Evolutionary conservation across 1,139 yeast genomes (phyloP).

Genomic region (Lodderomyces elongisporus): DNA sequence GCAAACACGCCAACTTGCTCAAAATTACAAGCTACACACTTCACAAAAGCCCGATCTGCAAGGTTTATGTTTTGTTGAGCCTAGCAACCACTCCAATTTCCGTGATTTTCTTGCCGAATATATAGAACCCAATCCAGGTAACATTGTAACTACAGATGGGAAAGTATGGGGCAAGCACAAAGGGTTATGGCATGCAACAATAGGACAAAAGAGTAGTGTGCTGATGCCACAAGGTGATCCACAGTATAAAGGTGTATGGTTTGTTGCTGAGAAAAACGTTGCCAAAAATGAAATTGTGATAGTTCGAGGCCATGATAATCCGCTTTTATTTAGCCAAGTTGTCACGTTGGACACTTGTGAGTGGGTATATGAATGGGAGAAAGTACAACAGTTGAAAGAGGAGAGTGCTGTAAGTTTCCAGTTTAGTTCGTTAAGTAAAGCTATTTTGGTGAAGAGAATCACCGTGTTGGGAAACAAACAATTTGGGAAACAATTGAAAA

Average conservation of each 20-base stretch:
- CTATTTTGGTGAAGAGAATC: slow-evolving; percentile 25
- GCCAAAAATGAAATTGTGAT: slow-evolving; percentile 70
- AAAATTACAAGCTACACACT: slow-evolving; percentile 38
- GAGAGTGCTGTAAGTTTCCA: slow-evolving; percentile 42
- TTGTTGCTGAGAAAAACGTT: slow-evolving; percentile 64
- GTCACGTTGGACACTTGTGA: slow-evolving; percentile 45
- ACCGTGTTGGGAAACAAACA: slow-evolving; percentile 4
- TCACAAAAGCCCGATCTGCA: slow-evolving; percentile 87
- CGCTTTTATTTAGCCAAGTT: slow-evolving; percentile 45
- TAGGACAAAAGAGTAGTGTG: slow-evolving; percentile 79
- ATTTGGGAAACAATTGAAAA: slow-evolving; percentile 23
- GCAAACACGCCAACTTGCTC: slow-evolving; percentile 65
- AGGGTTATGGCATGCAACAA: slow-evolving; percentile 92
- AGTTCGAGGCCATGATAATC: slow-evolving; percentile 67
- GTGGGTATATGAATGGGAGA: slow-evolving; percentile 37
- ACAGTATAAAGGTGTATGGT: slow-evolving; percentile 74
- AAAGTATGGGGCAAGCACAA: slow-evolving; percentile 72
- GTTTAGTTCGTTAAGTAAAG: slow-evolving; percentile 65
- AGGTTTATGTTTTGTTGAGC: slow-evolving; percentile 89
- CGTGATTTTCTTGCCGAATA: slow-evolving; percentile 73
- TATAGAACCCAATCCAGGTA: slow-evolving; percentile 67
- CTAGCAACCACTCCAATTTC: slow-evolving; percentile 51
- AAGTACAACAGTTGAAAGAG: slow-evolving; percentile 5
- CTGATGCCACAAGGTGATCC: slow-evolving; percentile 88
- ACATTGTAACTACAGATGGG: slow-evolving; percentile 70